Conservation (phyloP, 768 basidiomycete species). For the Mycena kentingensis region DNA sequence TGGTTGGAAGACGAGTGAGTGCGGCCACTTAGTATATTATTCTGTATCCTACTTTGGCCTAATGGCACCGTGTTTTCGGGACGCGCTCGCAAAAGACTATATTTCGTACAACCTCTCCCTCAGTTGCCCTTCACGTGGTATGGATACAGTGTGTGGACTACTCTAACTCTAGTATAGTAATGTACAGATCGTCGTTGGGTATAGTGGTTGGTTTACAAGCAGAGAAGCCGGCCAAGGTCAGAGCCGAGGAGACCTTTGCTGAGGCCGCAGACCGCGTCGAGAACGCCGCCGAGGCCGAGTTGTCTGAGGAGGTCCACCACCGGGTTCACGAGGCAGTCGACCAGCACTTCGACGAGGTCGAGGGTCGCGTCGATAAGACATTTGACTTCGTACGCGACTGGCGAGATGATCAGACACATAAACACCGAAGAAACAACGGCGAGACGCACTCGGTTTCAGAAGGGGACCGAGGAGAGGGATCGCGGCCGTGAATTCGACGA, state of each 20-base stretch:
- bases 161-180: conserved; percentile 25
- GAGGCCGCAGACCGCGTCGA: conserved; percentile 35
- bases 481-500: conserved; percentile 35
- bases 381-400: conserved; percentile 64
- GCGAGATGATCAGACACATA: conserved; percentile 1
- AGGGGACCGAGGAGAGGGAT: conserved; percentile 51
- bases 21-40: conserved; percentile 10
- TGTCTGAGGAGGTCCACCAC: conserved; percentile 39
- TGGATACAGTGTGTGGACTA: conserved; percentile 28
- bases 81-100: no score
- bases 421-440: not conserved
- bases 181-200: conserved; percentile 3
- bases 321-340: conserved; percentile 48
- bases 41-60: not conserved
- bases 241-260: conserved; percentile 1
- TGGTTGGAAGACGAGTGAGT: conserved; percentile 65
- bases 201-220: not conserved
- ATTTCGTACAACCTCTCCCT: no score
- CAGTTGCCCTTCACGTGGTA: not conserved
- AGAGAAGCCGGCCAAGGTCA: not conserved
- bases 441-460: conserved; percentile 56
- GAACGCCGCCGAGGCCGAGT: conserved; percentile 28
- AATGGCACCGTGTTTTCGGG: conserved; percentile 4
- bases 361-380: conserved; percentile 57
- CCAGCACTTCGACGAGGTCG: conserved; percentile 48